phyloP scores from a whole-genome alignment of 2,329 filamentous ascomycete species.

The Teratosphaeria destructans region DNA sequence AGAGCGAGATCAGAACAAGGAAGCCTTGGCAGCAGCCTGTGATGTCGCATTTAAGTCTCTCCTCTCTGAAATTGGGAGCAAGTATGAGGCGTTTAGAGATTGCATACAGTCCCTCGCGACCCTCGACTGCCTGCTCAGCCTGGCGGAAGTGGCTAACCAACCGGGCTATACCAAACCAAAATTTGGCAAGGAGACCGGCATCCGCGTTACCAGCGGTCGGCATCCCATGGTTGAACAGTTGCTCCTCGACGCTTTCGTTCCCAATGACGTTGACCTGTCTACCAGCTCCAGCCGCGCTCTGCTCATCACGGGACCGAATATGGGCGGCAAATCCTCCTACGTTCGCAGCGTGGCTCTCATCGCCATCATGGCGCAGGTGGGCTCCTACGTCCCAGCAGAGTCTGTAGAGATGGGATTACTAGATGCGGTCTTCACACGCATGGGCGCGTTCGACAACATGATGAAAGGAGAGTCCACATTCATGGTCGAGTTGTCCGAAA shows the following conservation, averaged over 20 bases:
- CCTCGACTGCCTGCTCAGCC: conserved; percentile 79
- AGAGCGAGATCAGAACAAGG: conserved; percentile 89
- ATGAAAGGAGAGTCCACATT: conserved; percentile 91
- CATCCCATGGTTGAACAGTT: conserved; percentile 95
- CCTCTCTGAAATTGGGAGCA: conserved; percentile 61
- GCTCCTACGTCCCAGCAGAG: conserved; percentile 80
- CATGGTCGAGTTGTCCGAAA: conserved; percentile 95
- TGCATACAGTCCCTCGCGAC: conserved; percentile 76
- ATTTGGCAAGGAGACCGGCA: conserved; percentile 52
- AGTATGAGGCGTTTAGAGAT: conserved; percentile 84
- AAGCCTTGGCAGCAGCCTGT: conserved; percentile 83
- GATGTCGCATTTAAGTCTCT: conserved; percentile 69
- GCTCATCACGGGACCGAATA: conserved; percentile 92
- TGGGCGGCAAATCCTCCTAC: conserved; percentile 98
- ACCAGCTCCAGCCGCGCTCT: conserved; percentile 59
- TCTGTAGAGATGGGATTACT: conserved; percentile 66
- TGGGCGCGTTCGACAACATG: conserved; percentile 94
- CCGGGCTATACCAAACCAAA: conserved; percentile 80
- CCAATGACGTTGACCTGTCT: conserved; percentile 71
- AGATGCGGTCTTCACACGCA: conserved; percentile 88
- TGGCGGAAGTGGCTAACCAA: conserved; percentile 72
- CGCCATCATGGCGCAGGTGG: conserved; percentile 86
- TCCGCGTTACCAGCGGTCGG: conserved; percentile 64
- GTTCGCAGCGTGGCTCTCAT: conserved; percentile 88
- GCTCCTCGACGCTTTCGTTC: conserved; percentile 76